A percentile compares a stretch with the other conserved stretches of the same genome.
Conservation (phyloP, 2,329 filamentous ascomycete genomes). For the Stenocarpella maydis region DNA sequence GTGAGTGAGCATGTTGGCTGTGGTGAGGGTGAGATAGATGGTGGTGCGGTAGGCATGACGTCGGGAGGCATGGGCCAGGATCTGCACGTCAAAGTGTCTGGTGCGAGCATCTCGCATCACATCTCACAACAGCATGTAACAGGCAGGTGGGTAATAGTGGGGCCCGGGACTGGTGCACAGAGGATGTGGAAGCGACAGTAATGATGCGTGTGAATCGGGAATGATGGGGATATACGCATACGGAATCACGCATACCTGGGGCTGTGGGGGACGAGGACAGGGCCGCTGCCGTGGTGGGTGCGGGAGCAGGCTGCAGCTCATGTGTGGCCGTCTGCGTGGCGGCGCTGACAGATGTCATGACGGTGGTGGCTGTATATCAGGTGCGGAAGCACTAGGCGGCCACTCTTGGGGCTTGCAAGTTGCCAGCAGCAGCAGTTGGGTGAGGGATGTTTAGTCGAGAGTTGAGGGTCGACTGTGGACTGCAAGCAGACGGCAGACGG, state of each 20-base stretch:
- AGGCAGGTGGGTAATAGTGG: background rate
- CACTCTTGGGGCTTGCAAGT: background rate
- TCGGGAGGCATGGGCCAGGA: slow-evolving; percentile 13
- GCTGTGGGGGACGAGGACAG: background rate
- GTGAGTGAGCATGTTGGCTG: background rate
- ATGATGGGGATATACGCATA: background rate
- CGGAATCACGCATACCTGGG: slow-evolving; percentile 32
- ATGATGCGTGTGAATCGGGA: background rate
- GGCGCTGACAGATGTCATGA: slow-evolving; percentile 32
- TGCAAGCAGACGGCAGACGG: background rate
- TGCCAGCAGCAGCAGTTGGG: background rate
- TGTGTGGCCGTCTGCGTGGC: slow-evolving; percentile 34
- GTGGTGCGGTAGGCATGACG: slow-evolving; percentile 26
- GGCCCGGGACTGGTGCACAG: background rate
- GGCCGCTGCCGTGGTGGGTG: background rate
- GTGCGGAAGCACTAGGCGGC: background rate
- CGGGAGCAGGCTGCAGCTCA: slow-evolving; percentile 20
- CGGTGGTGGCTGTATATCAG: background rate
- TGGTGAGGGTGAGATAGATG: background rate
- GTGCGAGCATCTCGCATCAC: background rate
- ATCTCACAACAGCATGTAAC: background rate
- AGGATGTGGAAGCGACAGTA: background rate
- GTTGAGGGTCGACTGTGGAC: background rate
- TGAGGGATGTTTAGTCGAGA: background rate
- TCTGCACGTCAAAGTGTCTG: slow-evolving; percentile 12